Evolutionary conservation across 495 filamentous ascomycete genomes (phyloP), one percentile per base, ranked within the genome.

Genomic region (Podospora australis): DNA sequence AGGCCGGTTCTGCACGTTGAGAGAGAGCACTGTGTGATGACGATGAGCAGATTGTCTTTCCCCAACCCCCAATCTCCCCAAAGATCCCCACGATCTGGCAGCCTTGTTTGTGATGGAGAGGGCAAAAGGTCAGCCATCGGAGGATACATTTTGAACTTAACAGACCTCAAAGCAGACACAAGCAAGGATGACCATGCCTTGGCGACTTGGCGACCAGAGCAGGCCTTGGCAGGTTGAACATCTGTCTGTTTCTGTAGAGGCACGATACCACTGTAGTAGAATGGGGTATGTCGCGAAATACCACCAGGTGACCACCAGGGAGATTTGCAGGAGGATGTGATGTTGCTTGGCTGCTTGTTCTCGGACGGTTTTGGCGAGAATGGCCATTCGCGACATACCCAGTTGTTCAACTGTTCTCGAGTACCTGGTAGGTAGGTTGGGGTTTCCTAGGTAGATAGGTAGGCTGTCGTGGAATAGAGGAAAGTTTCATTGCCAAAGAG

Each of bases 321-420:
- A 36, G 32, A 36, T 36, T 36, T 36, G 32, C 32, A 36, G 32
- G 32, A 36, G n/a, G 32, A 36, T 36, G 14, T 36, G 32, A 16
- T 8, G n/a, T 16, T 16, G 14, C 32, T 36, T 36, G 32, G 32
- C 32, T 29, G 11, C 26, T 29, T 6, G 32, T 7, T 36, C 6
- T 19, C 32, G 7, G 32, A 14, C 32, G 32, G 14, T 8, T 6
- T 29, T 3, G 32, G 19, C 5, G 32, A 36, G 32, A n/a, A n/a
- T n/a, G n/a, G n/a, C n/a, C n/a, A n/a, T n/a, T n/a, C n/a, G n/a
- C n/a, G n/a, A n/a, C n/a, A n/a, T n/a, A n/a, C n/a, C n/a, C n/a
- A n/a, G n/a, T n/a, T n/a, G n/a, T n/a, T n/a, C n/a, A n/a, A n/a
- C n/a, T n/a, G n/a, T n/a, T n/a, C n/a, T n/a, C n/a, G n/a, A n/a